phyloP scores from a whole-genome alignment of 2,329 filamentous ascomycete genomes.

The Verticillium klebahnii region DNA sequence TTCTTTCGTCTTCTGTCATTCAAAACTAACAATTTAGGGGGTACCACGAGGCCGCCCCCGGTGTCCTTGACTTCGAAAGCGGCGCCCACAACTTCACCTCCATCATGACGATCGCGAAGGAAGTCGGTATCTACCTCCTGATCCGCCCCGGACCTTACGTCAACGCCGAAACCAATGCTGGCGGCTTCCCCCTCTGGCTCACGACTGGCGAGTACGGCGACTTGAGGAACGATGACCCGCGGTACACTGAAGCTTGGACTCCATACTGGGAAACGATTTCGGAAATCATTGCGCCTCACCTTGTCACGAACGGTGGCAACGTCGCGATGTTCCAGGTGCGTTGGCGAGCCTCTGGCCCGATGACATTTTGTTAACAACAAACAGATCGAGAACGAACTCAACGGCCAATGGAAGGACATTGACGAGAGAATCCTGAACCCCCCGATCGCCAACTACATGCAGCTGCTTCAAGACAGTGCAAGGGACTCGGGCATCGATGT shows the following conservation, averaged over 20 bases:
- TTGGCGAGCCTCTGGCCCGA: rapidly evolving
- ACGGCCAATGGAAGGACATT: slow-evolving; percentile 36
- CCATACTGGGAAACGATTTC: slow-evolving; percentile 49
- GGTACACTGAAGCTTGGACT: slow-evolving; percentile 48
- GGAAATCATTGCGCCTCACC: slow-evolving; percentile 44
- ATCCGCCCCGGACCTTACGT: slow-evolving; percentile 56
- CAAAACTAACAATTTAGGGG: slow-evolving; percentile 17
- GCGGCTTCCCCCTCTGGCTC: slow-evolving; percentile 58
- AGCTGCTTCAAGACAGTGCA: slow-evolving; percentile 46
- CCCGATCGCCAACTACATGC: slow-evolving; percentile 50
- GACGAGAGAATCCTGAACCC: slow-evolving; percentile 40
- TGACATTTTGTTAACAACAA: neutral
- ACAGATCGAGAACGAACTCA: slow-evolving; percentile 52
- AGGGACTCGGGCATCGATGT: slow-evolving; percentile 54
- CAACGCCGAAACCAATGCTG: slow-evolving; percentile 59
- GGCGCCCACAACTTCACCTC: slow-evolving; percentile 40
- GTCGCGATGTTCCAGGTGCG: slow-evolving; percentile 42
- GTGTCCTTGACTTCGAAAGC: slow-evolving; percentile 28
- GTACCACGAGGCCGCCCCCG: slow-evolving; percentile 30
- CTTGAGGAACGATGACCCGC: slow-evolving; percentile 46
- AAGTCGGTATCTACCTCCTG: slow-evolving; percentile 35
- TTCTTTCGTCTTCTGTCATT: neutral
- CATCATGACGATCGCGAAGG: slow-evolving; percentile 40
- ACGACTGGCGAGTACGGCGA: slow-evolving; percentile 55
- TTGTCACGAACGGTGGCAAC: slow-evolving; percentile 53